Evolutionary conservation across 495 filamentous ascomycete genomes (phyloP).

Genomic region (Lasiosphaeriaceae sp.): DNA sequence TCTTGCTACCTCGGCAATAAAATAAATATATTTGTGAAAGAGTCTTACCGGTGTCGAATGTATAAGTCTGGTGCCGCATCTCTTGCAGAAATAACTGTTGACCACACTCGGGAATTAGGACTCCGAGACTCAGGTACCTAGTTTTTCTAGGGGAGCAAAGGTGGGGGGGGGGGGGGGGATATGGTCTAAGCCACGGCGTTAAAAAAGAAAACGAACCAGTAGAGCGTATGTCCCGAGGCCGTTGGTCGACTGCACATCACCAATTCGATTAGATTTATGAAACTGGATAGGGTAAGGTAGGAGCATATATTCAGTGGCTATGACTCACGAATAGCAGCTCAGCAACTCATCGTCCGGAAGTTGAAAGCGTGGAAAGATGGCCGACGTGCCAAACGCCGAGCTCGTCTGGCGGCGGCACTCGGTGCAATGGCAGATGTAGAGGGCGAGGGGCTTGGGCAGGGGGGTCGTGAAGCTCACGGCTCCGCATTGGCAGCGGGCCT

Average conservation of each 20-base stretch:
- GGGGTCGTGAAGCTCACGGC: conserved; percentile 59
- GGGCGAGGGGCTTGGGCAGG: conserved; percentile 46
- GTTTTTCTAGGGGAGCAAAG: neutral
- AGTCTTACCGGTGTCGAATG: conserved; percentile 47
- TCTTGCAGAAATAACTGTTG: conserved; percentile 52
- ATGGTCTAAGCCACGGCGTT: too few relatives aligned
- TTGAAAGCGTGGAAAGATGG: conserved; percentile 60
- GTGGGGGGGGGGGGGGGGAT: neutral
- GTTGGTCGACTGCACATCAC: conserved; percentile 39
- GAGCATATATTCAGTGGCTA: neutral
- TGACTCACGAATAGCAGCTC: conserved; percentile 44
- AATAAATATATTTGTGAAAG: neutral
- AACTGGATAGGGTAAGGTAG: too few relatives aligned
- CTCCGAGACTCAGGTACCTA: too few relatives aligned
- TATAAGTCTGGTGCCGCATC: conserved; percentile 55
- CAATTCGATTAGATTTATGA: too few relatives aligned
- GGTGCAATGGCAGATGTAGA: conserved; percentile 68
- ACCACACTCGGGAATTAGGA: too few relatives aligned
- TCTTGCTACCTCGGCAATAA: neutral
- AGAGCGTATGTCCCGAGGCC: conserved; percentile 40
- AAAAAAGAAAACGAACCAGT: conserved; percentile 35
- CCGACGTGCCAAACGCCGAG: conserved; percentile 64
- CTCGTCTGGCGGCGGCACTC: conserved; percentile 64
- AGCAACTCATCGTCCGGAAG: conserved; percentile 43
- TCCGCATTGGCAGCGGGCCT: conserved; percentile 62